Base-by-base conservation (phyloP, 805 yeast genomes). In the Wickerhamiella dianesei region DNA sequence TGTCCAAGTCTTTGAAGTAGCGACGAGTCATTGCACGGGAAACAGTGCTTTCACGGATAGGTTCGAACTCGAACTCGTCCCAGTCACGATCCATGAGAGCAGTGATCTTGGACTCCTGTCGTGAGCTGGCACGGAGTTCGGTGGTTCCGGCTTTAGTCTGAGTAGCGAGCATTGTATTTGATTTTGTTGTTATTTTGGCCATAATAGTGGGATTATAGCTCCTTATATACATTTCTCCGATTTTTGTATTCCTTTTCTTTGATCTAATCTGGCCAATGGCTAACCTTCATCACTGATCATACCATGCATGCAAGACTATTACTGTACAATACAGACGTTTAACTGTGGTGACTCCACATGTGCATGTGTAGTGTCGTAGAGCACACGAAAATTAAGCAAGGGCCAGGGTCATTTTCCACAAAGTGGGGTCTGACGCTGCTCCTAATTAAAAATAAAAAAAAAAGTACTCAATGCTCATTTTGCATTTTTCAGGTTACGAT, bases 11-110 rank as follows among this genome's bases (percentile, higher is more conserved):
- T 35, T 74, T 72, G 60, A 80, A 81, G 65, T 81, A 81, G 53
- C 88, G 74, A 49, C 68, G 69, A 40, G 87, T 80, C 88, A 81
- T 81, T 32, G 88, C 89, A 51, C 88, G 73, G 6, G 87, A 79
- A 32, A 82, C 88, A 2, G 82, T 77, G 5, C 85, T 77, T 66
- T 81, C 89, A 50, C 87, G 72, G 56, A 81, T 81, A 47, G 86
- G 86, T 13, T 77, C 73, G 64, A 81, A 81, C 55, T 71, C 65
- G 65, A 81, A 81, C 41, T 68, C 66, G 14, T 77, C 75, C 89
- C 89, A 81, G 59, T 79, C 80, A 45, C 53, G 51, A 44, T 37
- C 48, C 52, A 42, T 47, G 29, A 47, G 47, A 6, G 47, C 40
- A 4, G 49, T 40, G 3, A 35, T 50, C 35, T 37, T 42, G 39